Conservation (phyloP, 805 yeast species). For the Ogataea haglerorum region DNA sequence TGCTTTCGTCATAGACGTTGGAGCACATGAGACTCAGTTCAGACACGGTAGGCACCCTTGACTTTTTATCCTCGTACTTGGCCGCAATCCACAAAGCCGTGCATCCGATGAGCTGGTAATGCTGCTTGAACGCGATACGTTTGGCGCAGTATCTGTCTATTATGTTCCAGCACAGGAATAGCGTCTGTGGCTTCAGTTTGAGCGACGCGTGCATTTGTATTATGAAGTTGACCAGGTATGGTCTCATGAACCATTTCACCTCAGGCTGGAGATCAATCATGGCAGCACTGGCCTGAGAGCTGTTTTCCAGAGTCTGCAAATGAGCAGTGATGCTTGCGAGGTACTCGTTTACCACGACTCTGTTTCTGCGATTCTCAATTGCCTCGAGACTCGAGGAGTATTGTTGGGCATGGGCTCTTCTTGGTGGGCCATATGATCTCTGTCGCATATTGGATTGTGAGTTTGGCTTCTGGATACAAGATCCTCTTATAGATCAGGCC, state of each 20-base stretch:
- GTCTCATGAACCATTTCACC: conserved; percentile 67
- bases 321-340: conserved; percentile 36
- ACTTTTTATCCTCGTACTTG: conserved; percentile 64
- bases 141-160: conserved; percentile 91
- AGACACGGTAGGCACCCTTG: conserved; percentile 52
- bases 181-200: conserved; percentile 64
- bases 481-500: conserved; percentile 11
- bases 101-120: conserved; percentile 85
- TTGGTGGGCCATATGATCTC: conserved; percentile 35
- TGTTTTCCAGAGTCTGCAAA: conserved; percentile 39
- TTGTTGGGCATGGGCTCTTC: conserved; percentile 25
- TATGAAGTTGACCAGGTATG: conserved; percentile 72
- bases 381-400: conserved; percentile 45
- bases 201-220: conserved; percentile 60
- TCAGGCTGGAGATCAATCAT: conserved; percentile 88
- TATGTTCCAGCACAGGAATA: conserved; percentile 64
- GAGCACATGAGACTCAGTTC: conserved; percentile 56
- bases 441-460: conserved; percentile 13
- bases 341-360: conserved; percentile 42
- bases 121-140: conserved; percentile 79
- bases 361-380: conserved; percentile 45
- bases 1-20: conserved; percentile 48
- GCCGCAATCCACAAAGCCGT: conserved; percentile 93
- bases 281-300: conserved; percentile 40
- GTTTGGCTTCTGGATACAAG: not conserved